These are phyloP conservation scores for Saccharomyces hybrid DNA, from an alignment of 1,139 yeast species.

Conservation along the genomic window DNA sequence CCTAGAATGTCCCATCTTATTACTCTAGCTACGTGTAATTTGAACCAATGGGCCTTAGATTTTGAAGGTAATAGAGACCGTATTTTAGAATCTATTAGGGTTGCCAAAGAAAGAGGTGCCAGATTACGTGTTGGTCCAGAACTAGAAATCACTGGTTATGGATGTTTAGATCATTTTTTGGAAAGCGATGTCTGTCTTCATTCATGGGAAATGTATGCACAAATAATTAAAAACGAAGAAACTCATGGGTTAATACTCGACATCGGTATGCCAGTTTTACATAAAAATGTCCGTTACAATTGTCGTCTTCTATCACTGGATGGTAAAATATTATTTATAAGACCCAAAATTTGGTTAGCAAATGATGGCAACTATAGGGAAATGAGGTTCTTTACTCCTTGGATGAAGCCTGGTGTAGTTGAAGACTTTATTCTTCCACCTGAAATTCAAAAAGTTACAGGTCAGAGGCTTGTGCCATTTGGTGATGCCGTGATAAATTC, in stretches of 20 bases:
- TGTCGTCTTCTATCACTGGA: conserved; percentile 79
- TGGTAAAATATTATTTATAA: conserved; percentile 69
- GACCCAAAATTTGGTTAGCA: conserved; percentile 89
- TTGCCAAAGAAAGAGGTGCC: conserved; percentile 73
- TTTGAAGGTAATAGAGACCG: conserved; percentile 95
- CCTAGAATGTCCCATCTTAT: conserved; percentile 43
- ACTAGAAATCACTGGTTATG: conserved; percentile 87
- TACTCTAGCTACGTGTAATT: conserved; percentile 55
- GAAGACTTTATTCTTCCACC: conserved; percentile 71
- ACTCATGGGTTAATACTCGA: conserved; percentile 77
- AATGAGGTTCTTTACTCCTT: conserved; percentile 93
- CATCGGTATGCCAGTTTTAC: conserved; percentile 89
- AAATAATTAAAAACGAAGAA: conserved; percentile 56
- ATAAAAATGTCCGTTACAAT: conserved; percentile 80
- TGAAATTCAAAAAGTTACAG: conserved; percentile 51
- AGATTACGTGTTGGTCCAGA: conserved; percentile 92
- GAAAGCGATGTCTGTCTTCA: conserved; percentile 86
- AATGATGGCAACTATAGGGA: conserved; percentile 97
- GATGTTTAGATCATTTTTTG: conserved; percentile 89
- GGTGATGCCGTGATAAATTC: conserved; percentile 89
- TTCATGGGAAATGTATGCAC: conserved; percentile 88
- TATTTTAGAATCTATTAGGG: conserved; percentile 67
- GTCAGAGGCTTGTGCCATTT: conserved; percentile 60
- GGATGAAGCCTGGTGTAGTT: conserved; percentile 70
- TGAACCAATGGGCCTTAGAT: conserved; percentile 98